phyloP scores from a whole-genome alignment of 2,329 filamentous ascomycete genomes.

The Claviceps africana region DNA sequence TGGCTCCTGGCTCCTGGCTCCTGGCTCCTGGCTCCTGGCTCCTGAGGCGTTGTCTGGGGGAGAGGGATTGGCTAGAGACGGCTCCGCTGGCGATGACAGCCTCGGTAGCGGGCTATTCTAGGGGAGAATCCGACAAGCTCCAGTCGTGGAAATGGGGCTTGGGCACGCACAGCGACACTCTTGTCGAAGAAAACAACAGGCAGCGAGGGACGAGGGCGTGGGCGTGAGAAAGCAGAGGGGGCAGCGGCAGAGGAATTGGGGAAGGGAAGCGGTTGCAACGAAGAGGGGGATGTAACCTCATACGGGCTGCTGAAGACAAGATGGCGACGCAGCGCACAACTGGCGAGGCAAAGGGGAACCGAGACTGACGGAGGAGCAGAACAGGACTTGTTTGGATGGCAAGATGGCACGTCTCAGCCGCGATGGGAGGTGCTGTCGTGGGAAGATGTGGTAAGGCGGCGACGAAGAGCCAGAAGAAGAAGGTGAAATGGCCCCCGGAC shows the following conservation, averaged over 20 bases:
- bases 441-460: slow-evolving; percentile 2
- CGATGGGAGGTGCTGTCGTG: background rate
- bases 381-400: slow-evolving; percentile 1
- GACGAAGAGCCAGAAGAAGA: slow-evolving; percentile 7
- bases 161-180: slow-evolving; percentile 46
- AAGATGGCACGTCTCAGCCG: background rate
- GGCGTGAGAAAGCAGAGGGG: background rate
- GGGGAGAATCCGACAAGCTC: background rate
- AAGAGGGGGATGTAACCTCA: slow-evolving; percentile 5
- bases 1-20: slow-evolving; percentile 10
- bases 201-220: background rate
- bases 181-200: slow-evolving; percentile 7
- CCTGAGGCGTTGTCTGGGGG: slow-evolving; percentile 1
- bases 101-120: background rate
- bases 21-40: background rate
- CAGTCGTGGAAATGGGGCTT: background rate
- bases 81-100: slow-evolving; percentile 8
- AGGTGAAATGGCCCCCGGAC: slow-evolving; percentile 6
- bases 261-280: background rate
- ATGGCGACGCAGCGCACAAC: background rate
- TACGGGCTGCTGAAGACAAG: slow-evolving; percentile 3
- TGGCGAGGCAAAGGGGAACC: background rate
- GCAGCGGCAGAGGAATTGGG: background rate
- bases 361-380: background rate
- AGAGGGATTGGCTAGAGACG: slow-evolving; percentile 11